phyloP scores from a whole-genome alignment of 1,284 basidiomycete genomes.

The Cryptococcus neoformans region DNA sequence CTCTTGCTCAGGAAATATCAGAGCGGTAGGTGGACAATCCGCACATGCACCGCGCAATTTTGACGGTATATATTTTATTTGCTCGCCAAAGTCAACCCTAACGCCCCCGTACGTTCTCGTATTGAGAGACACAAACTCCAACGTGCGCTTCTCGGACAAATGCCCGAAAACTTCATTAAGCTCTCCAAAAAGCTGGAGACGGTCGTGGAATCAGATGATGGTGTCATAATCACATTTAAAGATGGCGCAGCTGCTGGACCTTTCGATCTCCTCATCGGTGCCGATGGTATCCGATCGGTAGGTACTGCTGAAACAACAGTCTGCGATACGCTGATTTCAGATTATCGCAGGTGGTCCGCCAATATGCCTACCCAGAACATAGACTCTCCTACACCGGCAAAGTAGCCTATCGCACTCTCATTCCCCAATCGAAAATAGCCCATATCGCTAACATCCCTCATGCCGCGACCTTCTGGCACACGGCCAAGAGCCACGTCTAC shows the following conservation, averaged over 20 bases:
- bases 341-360: conserved; percentile 22
- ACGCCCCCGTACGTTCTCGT: conserved; percentile 17
- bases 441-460: conserved; percentile 16
- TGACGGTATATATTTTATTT: too few species aligned
- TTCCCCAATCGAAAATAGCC: conserved; percentile 12
- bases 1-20: conserved; percentile 13
- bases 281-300: conserved; percentile 36
- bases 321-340: background rate
- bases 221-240: conserved; percentile 19
- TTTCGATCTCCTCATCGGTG: conserved; percentile 33
- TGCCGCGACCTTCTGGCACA: conserved; percentile 20
- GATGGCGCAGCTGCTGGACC: conserved; percentile 20
- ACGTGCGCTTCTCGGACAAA: conserved; percentile 21
- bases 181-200: conserved; percentile 21
- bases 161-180: conserved; percentile 24
- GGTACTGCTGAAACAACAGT: background rate
- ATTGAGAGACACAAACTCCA: conserved; percentile 34
- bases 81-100: conserved; percentile 10
- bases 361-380: conserved; percentile 19
- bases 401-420: conserved; percentile 18
- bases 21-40: conserved; percentile 9
- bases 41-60: background rate
- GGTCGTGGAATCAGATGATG: conserved; percentile 13
- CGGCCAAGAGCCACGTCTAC: conserved; percentile 17
- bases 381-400: conserved; percentile 22